Percentiles rank a stretch among this genome's conserved stretches.
phyloP scores from a whole-genome alignment of 768 basidiomycete species.

The Filobasidium floriforme region DNA sequence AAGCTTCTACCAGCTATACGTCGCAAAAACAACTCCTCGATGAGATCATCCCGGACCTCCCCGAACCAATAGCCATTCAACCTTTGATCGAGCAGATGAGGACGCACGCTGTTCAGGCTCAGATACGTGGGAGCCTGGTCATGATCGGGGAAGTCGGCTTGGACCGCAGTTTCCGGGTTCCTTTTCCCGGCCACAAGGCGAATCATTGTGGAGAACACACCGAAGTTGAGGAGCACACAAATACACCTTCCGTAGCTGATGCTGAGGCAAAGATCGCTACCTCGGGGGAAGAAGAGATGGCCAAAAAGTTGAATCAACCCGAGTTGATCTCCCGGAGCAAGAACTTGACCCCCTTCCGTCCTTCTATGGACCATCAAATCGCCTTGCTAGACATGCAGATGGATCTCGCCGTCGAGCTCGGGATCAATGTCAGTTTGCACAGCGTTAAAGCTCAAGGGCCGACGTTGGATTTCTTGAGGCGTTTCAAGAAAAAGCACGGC shows the following conservation, averaged over 20 bases:
- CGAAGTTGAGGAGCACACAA: not conserved
- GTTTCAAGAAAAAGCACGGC: constrained; percentile 57
- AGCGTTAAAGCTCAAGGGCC: constrained; percentile 66
- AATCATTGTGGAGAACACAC: not conserved
- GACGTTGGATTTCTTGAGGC: constrained; percentile 60
- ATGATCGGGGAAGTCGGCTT: constrained; percentile 93
- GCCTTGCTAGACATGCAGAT: constrained; percentile 74
- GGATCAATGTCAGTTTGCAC: constrained; percentile 75
- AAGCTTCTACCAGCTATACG: constrained; percentile 26
- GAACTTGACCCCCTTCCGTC: constrained; percentile 70
- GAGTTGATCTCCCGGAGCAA: constrained; percentile 56
- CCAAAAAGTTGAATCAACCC: constrained; percentile 66
- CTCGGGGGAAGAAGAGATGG: constrained; percentile 49
- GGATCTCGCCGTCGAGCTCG: constrained; percentile 69
- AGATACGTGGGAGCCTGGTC: constrained; percentile 48
- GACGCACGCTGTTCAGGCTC: constrained; percentile 55
- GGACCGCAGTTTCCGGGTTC: constrained; percentile 70
- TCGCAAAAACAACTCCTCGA: constrained; percentile 50
- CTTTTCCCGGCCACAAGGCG: constrained; percentile 49
- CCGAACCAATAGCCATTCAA: constrained; percentile 60
- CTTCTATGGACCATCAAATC: constrained; percentile 73
- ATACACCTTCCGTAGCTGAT: not conserved
- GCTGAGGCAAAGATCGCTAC: constrained; percentile 10
- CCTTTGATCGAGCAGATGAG: constrained; percentile 59
- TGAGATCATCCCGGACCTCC: constrained; percentile 58